Percentiles rank a stretch among this genome's conserved stretches.
Conservation (phyloP, 352 stramenopile genomes). For the Globisporangium viniferum region DNA sequence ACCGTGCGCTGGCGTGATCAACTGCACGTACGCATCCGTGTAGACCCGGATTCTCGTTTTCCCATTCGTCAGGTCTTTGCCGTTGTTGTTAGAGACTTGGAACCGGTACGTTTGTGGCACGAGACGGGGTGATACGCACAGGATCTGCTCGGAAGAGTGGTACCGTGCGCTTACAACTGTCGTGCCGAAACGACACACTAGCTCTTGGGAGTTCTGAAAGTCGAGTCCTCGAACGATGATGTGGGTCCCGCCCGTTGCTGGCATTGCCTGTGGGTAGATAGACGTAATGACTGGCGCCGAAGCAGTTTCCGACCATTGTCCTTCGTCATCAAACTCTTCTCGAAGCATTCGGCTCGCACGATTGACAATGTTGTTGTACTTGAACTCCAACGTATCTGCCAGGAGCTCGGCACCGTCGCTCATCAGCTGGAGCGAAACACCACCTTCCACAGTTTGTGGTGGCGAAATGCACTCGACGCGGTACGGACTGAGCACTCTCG, state of each 20-base stretch:
- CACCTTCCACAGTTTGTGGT: constrained; percentile 26
- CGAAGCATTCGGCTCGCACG: background rate
- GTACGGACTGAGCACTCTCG: constrained; percentile 27
- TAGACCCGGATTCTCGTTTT: constrained; percentile 65
- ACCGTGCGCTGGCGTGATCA: constrained; percentile 67
- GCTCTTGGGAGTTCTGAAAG: constrained; percentile 69
- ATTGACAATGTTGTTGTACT: constrained; percentile 30
- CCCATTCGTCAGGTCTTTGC: constrained; percentile 52
- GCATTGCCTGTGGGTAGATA: constrained; percentile 6
- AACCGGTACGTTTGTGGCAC: constrained; percentile 55
- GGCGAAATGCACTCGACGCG: constrained; percentile 29
- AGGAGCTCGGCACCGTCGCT: constrained; percentile 40
- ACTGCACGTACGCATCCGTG: constrained; percentile 64
- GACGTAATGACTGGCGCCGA: constrained; percentile 21
- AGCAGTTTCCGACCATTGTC: background rate
- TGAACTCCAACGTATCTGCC: constrained; percentile 34
- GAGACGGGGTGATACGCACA: constrained; percentile 62
- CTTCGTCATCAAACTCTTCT: background rate
- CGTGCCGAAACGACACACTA: constrained; percentile 86
- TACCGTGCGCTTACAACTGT: constrained; percentile 43
- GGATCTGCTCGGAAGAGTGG: constrained; percentile 38
- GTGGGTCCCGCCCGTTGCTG: constrained; percentile 45
- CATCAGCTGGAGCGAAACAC: constrained; percentile 42
- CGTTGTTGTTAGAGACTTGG: constrained; percentile 83
- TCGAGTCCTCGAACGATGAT: constrained; percentile 72